Evolutionary conservation across 1,139 yeast genomes (phyloP).

Genomic region (Pichia terricola): DNA sequence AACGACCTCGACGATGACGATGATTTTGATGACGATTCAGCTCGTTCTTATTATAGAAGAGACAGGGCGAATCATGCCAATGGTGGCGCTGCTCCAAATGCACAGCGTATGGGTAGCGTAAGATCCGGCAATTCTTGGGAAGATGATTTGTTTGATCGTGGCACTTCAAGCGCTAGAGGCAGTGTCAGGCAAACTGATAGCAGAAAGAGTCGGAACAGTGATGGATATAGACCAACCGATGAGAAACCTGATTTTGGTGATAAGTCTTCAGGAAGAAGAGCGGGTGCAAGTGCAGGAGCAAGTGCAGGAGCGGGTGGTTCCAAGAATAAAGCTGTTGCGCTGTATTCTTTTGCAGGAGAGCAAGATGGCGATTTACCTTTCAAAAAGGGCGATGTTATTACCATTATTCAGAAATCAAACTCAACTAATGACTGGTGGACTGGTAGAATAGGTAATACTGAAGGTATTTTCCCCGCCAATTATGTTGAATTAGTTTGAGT

Average conservation of each 20-base stretch:
- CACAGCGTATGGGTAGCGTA: too few species aligned
- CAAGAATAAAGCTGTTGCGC: conserved; percentile 74
- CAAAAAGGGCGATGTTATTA: conserved; percentile 91
- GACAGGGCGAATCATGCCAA: conserved; percentile 1
- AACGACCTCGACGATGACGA: conserved; percentile 32
- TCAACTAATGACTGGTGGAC: conserved; percentile 99
- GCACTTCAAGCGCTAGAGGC: conserved; percentile 2
- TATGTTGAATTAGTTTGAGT: conserved; percentile 71
- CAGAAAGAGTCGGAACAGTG: not conserved
- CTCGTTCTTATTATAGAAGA: conserved; percentile 15
- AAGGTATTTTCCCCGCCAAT: conserved; percentile 96
- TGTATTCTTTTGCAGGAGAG: conserved; percentile 82
- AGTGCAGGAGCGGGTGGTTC: too few species aligned
- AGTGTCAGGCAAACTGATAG: not conserved
- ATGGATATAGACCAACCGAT: conserved; percentile 31
- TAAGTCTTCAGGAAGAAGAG: conserved; percentile 18
- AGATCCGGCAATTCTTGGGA: conserved; percentile 53
- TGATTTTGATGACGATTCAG: conserved; percentile 21
- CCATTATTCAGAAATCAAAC: conserved; percentile 73
- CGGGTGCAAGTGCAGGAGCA: conserved; percentile 29
- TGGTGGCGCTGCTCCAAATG: too few species aligned
- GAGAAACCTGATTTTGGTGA: conserved; percentile 40
- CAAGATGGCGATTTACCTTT: conserved; percentile 86
- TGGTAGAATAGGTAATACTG: conserved; percentile 70
- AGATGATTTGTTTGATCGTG: conserved; percentile 68